These are phyloP conservation scores for Mycosphaerella arachidis DNA, from an alignment of 2,329 filamentous ascomycete genomes.

Conservation along the genomic window DNA sequence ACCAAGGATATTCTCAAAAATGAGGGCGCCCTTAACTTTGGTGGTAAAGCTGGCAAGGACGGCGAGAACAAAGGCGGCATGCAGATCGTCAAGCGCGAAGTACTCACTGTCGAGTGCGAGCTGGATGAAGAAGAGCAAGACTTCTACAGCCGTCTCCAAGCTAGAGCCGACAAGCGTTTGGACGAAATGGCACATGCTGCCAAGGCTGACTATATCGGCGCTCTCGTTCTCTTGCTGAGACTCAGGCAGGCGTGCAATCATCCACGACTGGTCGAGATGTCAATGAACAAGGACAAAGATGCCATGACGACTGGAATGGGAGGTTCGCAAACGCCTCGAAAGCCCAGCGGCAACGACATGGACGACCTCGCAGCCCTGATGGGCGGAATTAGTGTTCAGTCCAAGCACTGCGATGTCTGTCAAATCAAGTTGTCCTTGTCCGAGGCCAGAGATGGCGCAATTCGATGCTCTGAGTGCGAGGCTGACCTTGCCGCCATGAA, in stretches of 20 bases:
- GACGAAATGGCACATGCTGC: constrained; percentile 77
- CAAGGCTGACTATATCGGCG: constrained; percentile 85
- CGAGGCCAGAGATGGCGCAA: constrained; percentile 50
- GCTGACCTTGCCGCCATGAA: constrained; percentile 62
- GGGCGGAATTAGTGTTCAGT: constrained; percentile 72
- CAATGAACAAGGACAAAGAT: constrained; percentile 83
- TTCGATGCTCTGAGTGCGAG: constrained; percentile 69
- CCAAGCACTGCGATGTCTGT: constrained; percentile 79
- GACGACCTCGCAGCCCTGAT: constrained; percentile 84
- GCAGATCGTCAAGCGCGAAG: constrained; percentile 85
- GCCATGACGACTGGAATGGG: constrained; percentile 59
- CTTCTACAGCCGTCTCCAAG: constrained; percentile 81
- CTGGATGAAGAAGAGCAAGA: constrained; percentile 75
- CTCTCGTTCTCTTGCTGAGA: constrained; percentile 83
- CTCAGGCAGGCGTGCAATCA: constrained; percentile 94
- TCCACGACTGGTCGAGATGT: constrained; percentile 78
- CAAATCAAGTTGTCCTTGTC: constrained; percentile 60
- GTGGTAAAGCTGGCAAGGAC: constrained; percentile 58
- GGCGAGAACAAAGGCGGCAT: constrained; percentile 62
- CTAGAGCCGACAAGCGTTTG: constrained; percentile 79
- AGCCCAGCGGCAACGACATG: constrained; percentile 57
- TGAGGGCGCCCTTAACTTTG: constrained; percentile 73
- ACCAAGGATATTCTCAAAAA: constrained; percentile 95
- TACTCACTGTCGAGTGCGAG: constrained; percentile 71
- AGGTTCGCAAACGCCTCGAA: constrained; percentile 43